Base-by-base conservation (phyloP, 2,329 filamentous ascomycete genomes). In the Cladosporium sp. region DNA sequence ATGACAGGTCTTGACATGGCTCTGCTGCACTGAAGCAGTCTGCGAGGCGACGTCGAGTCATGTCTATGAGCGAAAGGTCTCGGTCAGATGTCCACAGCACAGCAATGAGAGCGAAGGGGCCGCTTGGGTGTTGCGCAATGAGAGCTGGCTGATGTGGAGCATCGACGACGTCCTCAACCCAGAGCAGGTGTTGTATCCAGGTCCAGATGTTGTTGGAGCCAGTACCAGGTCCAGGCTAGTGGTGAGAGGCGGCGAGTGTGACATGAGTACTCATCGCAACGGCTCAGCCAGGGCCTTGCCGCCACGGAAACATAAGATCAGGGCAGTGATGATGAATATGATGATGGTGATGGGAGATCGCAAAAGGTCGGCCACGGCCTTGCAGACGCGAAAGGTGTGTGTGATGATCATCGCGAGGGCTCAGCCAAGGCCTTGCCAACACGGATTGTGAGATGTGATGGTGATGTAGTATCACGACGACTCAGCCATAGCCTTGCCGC, bases 21-120 rank as follows among this genome's bases (percentile, higher is more conserved):
- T 35, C n/a, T 40, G 33, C 33, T 40, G 55, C 55, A 57, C 6
- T 57, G 33, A 57, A 57, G 55, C 55, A 40, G 29, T 35, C 33
- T 40, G 18, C 10, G 55, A 35, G 55, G n/a, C 55, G 33, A 57
- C 55, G 33, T 33, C 33, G 12, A 23, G 21, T 14, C 29, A 40
- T 16, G 40, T 33, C 31, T 37, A 5, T 23, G 16, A 33, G 31
- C 21, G 7, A 23, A 23, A 16, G 55, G 55, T 23, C 55, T 57
- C 55, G 23, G 55, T 57, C 55, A 35, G 33, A 57, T 33, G 33
- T 16, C 16, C n/a, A 56, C 16, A 12, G 55, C 55, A 10, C 55
- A 40, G 33, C 55, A 40, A 57, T 18, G 12, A 57, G 10, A 33
- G 21, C 55, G n/a, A 29, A 57, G 33, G 33, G 29, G n/a, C 37